phyloP scores from a whole-genome alignment of 495 filamentous ascomycete genomes.

The Schizothecium vesticola region DNA sequence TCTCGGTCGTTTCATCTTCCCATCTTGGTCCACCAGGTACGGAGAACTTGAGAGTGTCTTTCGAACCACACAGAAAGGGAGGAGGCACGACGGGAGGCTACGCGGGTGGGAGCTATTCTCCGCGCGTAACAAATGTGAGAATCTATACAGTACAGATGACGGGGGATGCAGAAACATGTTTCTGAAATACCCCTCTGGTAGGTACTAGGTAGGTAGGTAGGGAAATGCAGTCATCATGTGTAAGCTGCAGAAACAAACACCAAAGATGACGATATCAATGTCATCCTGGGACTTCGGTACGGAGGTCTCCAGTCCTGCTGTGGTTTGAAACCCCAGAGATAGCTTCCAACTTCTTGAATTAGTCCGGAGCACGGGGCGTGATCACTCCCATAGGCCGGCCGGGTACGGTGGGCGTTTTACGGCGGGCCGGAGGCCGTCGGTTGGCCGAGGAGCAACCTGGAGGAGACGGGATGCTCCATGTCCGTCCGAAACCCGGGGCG shows the following conservation, averaged over 20 bases:
- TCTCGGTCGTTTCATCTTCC: neutral
- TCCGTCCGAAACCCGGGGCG: neutral
- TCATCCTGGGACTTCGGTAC: neutral
- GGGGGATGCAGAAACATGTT: neutral
- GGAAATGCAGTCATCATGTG: neutral
- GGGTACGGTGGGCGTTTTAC: neutral
- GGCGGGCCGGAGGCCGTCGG: neutral
- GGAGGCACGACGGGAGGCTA: neutral
- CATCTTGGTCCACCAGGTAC: neutral
- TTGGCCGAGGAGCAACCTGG: neutral
- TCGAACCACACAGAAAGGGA: neutral
- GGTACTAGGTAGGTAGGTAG: neutral
- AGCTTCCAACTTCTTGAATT: neutral
- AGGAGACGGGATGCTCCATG: neutral
- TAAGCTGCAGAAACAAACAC: neutral
- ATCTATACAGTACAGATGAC: too few species aligned
- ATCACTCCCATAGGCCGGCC: neutral
- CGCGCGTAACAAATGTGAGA: neutral
- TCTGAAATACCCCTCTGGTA: neutral
- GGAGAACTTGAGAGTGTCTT: neutral
- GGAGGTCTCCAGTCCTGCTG: too few species aligned
- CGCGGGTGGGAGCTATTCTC: neutral
- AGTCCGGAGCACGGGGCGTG: neutral
- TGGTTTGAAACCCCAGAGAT: neutral
- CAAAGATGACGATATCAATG: too few species aligned